Conservation (phyloP, 2,329 filamentous ascomycete species). For the Trichoderma sp. region DNA sequence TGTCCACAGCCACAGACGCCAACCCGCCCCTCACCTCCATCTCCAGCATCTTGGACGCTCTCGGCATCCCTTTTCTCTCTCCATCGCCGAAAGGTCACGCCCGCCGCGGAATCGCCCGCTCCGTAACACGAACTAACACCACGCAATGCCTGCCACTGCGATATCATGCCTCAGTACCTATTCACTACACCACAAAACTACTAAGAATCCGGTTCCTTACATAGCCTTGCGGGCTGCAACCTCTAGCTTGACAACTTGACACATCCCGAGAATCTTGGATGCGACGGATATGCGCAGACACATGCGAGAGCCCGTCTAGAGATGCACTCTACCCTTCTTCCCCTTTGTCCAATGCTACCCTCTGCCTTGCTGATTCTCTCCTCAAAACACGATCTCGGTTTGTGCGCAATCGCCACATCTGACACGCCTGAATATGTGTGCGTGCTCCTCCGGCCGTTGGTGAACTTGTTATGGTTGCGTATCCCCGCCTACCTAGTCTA, state of each 20-base stretch:
- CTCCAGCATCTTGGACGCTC: neutral
- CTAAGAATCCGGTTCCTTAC: neutral
- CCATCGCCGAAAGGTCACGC: neutral
- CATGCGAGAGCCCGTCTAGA: constrained; percentile 1
- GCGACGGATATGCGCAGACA: constrained; percentile 4
- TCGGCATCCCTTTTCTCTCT: neutral
- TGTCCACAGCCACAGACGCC: constrained; percentile 5
- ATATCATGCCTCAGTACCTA: neutral
- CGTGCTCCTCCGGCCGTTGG: neutral
- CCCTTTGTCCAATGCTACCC: constrained; percentile 6
- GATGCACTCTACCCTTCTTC: neutral
- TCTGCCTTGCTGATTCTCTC: neutral
- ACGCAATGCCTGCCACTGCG: neutral
- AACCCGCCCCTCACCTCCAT: constrained; percentile 15
- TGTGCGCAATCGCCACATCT: constrained; percentile 2
- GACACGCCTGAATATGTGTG: neutral
- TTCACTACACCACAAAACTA: neutral
- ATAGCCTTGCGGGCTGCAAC: neutral
- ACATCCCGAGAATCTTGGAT: neutral
- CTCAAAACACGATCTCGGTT: neutral
- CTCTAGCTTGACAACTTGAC: neutral
- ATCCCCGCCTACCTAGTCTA: neutral
- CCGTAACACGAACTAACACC: neutral
- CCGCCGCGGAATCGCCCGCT: neutral
- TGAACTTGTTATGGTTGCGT: neutral